Percentiles rank a stretch among this genome's conserved stretches.
phyloP scores from a whole-genome alignment of 2,329 filamentous ascomycete genomes.

The Myrmaecium sp. region DNA sequence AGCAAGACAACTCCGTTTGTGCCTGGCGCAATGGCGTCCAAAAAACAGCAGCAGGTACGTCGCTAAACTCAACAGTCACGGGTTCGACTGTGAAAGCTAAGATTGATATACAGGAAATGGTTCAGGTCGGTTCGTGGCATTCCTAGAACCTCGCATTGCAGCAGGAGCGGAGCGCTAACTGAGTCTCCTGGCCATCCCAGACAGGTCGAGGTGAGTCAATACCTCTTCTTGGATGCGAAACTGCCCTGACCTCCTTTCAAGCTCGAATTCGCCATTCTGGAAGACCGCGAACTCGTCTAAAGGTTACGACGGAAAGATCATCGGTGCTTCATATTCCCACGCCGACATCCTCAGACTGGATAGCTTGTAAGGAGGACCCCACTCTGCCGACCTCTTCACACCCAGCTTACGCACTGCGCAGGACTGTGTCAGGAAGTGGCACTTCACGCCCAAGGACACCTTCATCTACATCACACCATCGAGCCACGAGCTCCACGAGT shows the following conservation, averaged over 20 bases:
- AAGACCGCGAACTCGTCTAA: slow-evolving; percentile 31
- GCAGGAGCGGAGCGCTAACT: slow-evolving; percentile 21
- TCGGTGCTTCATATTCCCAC: slow-evolving; percentile 92
- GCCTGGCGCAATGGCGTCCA: slow-evolving; percentile 25
- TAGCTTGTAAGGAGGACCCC: slow-evolving; percentile 44
- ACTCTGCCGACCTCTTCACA: not conserved
- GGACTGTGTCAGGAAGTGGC: slow-evolving; percentile 41
- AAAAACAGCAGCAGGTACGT: slow-evolving; percentile 27
- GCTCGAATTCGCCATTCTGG: slow-evolving; percentile 85
- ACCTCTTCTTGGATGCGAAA: slow-evolving; percentile 2
- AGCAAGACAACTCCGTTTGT: too few species aligned
- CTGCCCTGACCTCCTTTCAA: slow-evolving; percentile 23
- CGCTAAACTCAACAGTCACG: too few species aligned
- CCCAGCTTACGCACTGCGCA: slow-evolving; percentile 18
- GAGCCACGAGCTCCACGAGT: slow-evolving; percentile 36
- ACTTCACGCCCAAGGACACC: slow-evolving; percentile 60
- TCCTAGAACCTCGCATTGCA: slow-evolving; percentile 8
- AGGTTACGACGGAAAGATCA: slow-evolving; percentile 45
- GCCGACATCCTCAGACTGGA: slow-evolving; percentile 86
- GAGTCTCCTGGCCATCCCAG: slow-evolving; percentile 11
- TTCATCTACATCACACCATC: slow-evolving; percentile 41
- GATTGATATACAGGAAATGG: slow-evolving; percentile 69
- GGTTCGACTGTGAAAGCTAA: too few species aligned
- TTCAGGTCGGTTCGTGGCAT: slow-evolving; percentile 81
- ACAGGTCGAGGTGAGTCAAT: slow-evolving; percentile 20